Evolutionary conservation across 1,139 yeast genomes (phyloP).

Genomic region (Saccharomyces uvarum): DNA sequence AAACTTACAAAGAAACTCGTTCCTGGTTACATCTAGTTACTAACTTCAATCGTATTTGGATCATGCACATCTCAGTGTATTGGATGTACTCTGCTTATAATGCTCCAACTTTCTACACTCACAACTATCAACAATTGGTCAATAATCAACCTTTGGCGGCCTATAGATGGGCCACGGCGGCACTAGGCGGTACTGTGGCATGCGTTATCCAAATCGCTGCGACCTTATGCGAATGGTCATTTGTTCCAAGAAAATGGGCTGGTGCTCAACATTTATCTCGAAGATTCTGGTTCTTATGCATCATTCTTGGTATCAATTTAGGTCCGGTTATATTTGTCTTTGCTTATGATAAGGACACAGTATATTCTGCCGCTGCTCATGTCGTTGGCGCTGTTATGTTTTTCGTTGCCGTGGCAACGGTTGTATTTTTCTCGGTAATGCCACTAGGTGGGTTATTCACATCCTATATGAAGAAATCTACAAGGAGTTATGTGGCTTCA

Average conservation of each 20-base stretch:
- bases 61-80: constrained; percentile 77
- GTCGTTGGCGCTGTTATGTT: constrained; percentile 83
- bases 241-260: constrained; percentile 97
- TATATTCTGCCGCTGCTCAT: constrained; percentile 65
- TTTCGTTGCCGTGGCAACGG: constrained; percentile 80
- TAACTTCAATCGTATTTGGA: constrained; percentile 96
- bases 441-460: constrained; percentile 96
- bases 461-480: constrained; percentile 78
- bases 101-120: constrained; percentile 85
- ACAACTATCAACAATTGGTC: constrained; percentile 71
- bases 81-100: constrained; percentile 95
- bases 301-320: constrained; percentile 62
- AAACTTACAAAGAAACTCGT: constrained; percentile 92
- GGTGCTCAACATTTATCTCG: constrained; percentile 96
- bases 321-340: constrained; percentile 83
- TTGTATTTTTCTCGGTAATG: constrained; percentile 83
- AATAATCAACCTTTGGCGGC: constrained; percentile 83
- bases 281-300: constrained; percentile 66
- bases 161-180: constrained; percentile 86
- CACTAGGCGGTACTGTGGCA: constrained; percentile 89
- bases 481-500: constrained; percentile 85
- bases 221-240: constrained; percentile 87
- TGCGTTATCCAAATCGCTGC: constrained; percentile 74
- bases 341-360: constrained; percentile 66
- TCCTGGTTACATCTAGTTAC: constrained; percentile 96